Base-by-base conservation (phyloP, 371 early-diverging fungal genomes). In the Mucor racemosus region DNA sequence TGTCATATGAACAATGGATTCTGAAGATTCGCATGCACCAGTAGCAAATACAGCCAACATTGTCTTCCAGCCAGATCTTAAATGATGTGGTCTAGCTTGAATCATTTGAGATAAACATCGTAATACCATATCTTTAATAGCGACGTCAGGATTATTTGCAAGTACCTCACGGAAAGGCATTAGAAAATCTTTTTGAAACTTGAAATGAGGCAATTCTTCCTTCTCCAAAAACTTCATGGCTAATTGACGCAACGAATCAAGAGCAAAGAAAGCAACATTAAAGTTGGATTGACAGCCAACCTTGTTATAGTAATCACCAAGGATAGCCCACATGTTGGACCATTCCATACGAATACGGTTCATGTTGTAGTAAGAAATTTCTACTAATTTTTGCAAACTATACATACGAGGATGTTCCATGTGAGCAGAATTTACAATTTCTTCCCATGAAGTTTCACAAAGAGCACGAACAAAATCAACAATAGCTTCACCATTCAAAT, bases 321-420 rank as follows among this genome's bases (percentile, higher is more conserved):
- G 82, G 14, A 97, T 92, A 1, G 91, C 90, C 98, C 98, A 97
- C 46, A 97, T 90, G 67, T 95, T 90, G 42, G 94, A 91, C 98
- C 98, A 97, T 78, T 97, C 98, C 67, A 96, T 88, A 75, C 96
- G 90, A 72, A 97, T 97, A 84, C 98, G 94, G 55, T 88, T 90
- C 98, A 97, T 97, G 82, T 97, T 97, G 86, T 96, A 97, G 84
- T 96, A 95, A 0, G 92, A 89, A 33, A 97, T 95, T 68, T 97
- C 98, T 0, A 97, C 96, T 9, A 97, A 86, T 60, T 95, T 91
- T 68, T 93, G 94, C 64, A 96, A 76, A 74, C 94, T 93, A 83
- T 94, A 96, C 92, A 96, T 92, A 11, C 94, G 74, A 21, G 96
- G 85, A 33, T 86, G 84, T 33, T 84, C 85, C 63, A 79, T 65